These are phyloP conservation scores for Xylaria sp. DNA, from an alignment of 2,329 filamentous ascomycete species.

Conservation along the genomic window DNA sequence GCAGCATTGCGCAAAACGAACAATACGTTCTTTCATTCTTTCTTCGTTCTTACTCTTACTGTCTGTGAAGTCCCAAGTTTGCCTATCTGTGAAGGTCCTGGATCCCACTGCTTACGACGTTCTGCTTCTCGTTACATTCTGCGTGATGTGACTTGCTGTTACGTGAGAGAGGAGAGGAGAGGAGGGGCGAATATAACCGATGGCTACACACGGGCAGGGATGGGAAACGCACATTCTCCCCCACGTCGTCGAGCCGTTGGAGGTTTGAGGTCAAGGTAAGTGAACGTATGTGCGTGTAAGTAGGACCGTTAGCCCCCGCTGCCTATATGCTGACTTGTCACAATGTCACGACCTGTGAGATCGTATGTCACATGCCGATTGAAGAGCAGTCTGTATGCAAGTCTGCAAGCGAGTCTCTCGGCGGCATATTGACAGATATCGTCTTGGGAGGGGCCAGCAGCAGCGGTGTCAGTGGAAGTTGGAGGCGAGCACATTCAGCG, in stretches of 20 bases:
- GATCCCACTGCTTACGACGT: neutral
- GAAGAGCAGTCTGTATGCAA: too few species aligned
- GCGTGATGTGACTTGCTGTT: neutral
- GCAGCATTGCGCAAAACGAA: neutral
- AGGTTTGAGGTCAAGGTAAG: too few species aligned
- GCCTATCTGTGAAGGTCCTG: neutral
- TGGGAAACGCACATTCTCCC: neutral
- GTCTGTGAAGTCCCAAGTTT: too few species aligned
- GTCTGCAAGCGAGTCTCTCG: too few species aligned
- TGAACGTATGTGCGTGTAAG: too few species aligned
- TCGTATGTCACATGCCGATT: too few species aligned
- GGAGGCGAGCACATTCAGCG: too few species aligned
- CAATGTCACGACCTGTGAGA: neutral
- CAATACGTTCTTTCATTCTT: neutral
- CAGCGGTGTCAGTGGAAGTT: too few species aligned
- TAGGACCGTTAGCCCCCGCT: too few species aligned
- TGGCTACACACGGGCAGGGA: neutral
- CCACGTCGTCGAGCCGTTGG: neutral
- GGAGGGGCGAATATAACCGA: neutral
- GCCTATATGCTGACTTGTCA: neutral
- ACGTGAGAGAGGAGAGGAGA: neutral
- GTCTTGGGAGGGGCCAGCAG: too few species aligned
- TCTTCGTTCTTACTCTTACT: constrained; percentile 3
- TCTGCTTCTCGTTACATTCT: neutral
- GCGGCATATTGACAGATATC: too few species aligned